These are phyloP conservation scores for Cladosporium austrohemisphaericum DNA, from an alignment of 2,329 filamentous ascomycete genomes.

Conservation along the genomic window DNA sequence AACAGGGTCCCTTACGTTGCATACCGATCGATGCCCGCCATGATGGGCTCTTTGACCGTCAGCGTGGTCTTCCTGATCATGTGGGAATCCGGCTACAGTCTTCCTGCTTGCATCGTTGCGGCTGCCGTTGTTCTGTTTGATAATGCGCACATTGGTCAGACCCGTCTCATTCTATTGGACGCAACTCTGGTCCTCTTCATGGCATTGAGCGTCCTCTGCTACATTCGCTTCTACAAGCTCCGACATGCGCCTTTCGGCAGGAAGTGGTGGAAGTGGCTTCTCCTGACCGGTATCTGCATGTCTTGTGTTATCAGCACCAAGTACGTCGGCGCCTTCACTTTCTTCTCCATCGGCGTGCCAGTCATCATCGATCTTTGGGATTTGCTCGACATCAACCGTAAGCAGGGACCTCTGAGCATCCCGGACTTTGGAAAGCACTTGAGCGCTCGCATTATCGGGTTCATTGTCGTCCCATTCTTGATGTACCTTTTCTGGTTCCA, in stretches of 20 bases:
- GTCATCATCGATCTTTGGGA: conserved; percentile 95
- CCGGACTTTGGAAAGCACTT: conserved; percentile 86
- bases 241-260: conserved; percentile 82
- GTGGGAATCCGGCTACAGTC: conserved; percentile 98
- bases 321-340: conserved; percentile 94
- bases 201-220: conserved; percentile 88
- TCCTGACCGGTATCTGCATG: conserved; percentile 87
- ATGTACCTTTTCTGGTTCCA: conserved; percentile 99
- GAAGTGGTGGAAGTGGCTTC: conserved; percentile 99
- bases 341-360: conserved; percentile 92
- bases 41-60: conserved; percentile 87
- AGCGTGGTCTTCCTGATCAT: conserved; percentile 95
- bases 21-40: conserved; percentile 87
- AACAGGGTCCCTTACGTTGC: conserved; percentile 98
- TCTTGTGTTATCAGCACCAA: conserved; percentile 98
- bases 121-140: conserved; percentile 86
- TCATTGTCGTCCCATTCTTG: conserved; percentile 89
- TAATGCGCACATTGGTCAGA: conserved; percentile 97
- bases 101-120: conserved; percentile 86
- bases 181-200: conserved; percentile 92
- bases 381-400: conserved; percentile 82
- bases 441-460: conserved; percentile 73
- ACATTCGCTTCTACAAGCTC: conserved; percentile 97
- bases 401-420: conserved; percentile 74
- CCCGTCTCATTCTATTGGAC: conserved; percentile 88